Evolutionary conservation across 768 basidiomycete species (phyloP), one percentile per base, ranked within the genome.

Genomic region (Auricularia cornea): DNA sequence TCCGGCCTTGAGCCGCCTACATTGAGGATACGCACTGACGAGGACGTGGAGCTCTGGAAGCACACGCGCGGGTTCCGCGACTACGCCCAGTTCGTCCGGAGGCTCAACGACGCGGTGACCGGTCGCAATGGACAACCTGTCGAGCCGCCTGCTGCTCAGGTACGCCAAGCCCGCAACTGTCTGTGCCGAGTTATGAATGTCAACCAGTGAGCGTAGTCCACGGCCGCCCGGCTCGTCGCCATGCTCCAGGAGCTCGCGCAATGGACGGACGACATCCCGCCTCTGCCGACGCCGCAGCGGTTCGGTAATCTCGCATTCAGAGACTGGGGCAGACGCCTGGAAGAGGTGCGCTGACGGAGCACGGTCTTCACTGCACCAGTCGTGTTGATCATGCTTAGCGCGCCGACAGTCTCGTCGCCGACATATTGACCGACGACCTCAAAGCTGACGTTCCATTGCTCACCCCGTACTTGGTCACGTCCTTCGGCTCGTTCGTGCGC

Each of bases 241-340:
- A 75, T 95, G 65, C 76, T 99, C 20, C 82, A 88, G 64, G 77
- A 79, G 12, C 74, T 97, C 48, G 84, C 86, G 66, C 65, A 66
- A 1, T 93, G 92, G 92, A 85, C 94, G 29, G 84, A 89, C 40
- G 85, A 88, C 30, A 89, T 94, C 10, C 94, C 94, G 2, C 85
- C 88, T 0, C 79, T 84, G 5, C 71, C 82, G 41, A 83, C 87
- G 8, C 83, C 89, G 4, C 95, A 97, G 68, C 81, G 94, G 11
- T 99, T 90, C 71, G 96, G 96, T 1, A 97, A 98, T 74, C 83
- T 94, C 20, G 88, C 92, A 0, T 98, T 98, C 69, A 80, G 94
- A 61, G 82, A 82, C 18, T 98, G 94, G 89, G 89, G 90, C 1
- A 77, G 80, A 61, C 82, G 87, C 35, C 79, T 97, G 32, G 85